These are phyloP conservation scores for Komagataella ulmi DNA, from an alignment of 805 yeast species.

Conservation along the genomic window DNA sequence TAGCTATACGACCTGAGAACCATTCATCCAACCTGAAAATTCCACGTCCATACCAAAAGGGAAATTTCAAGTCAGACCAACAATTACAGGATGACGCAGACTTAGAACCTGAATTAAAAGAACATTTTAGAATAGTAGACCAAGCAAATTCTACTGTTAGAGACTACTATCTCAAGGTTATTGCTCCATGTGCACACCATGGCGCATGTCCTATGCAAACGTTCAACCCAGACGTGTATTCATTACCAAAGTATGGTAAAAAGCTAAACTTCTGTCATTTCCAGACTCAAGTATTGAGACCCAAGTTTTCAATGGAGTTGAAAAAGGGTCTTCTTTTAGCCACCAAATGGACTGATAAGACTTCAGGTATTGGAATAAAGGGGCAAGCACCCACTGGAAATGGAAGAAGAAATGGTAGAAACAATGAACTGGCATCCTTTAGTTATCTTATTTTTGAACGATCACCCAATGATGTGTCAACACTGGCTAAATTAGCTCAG, in stretches of 20 bases:
- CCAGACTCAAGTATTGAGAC: constrained; percentile 60
- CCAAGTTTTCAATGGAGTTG: constrained; percentile 67
- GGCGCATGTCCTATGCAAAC: constrained; percentile 76
- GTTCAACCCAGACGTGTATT: constrained; percentile 56
- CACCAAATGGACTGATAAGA: constrained; percentile 51
- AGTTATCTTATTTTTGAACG: constrained; percentile 67
- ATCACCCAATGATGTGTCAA: constrained; percentile 26
- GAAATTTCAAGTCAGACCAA: constrained; percentile 25
- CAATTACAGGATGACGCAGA: constrained; percentile 2
- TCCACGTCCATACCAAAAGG: constrained; percentile 56
- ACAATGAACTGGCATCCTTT: constrained; percentile 58
- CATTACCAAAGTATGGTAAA: constrained; percentile 36
- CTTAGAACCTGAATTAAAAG: constrained; percentile 3
- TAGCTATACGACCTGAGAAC: constrained; percentile 78
- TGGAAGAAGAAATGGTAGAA: constrained; percentile 67
- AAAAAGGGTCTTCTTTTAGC: constrained; percentile 72
- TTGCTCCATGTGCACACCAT: constrained; percentile 92
- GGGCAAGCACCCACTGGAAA: constrained; percentile 40
- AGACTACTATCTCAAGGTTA: constrained; percentile 31
- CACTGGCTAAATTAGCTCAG: constrained; percentile 26
- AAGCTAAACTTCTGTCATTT: constrained; percentile 66
- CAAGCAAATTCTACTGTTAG: constrained; percentile 6
- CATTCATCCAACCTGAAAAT: constrained; percentile 43
- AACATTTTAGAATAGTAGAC: constrained; percentile 12
- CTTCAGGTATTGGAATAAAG: constrained; percentile 41